Percentiles rank a stretch among this genome's conserved stretches.
Conservation (phyloP, 345 rosid species). For the Rhodamnia rubescens region DNA sequence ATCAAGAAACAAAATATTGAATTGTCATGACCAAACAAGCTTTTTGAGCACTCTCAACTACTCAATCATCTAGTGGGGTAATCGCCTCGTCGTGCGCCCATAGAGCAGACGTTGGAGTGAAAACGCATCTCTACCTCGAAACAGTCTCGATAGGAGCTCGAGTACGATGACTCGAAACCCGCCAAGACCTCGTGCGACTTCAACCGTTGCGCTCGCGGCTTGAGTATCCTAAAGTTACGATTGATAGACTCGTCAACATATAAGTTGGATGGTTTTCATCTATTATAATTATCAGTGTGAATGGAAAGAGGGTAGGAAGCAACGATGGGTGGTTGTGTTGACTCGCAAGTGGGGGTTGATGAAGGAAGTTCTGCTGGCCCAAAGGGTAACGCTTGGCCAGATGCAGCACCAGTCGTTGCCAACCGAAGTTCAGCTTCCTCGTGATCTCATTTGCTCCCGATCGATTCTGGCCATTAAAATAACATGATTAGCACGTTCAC, state of each 20-base stretch:
- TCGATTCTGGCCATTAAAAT: neutral
- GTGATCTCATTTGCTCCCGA: neutral
- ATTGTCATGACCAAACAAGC: neutral
- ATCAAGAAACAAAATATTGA: neutral
- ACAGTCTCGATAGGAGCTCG: neutral
- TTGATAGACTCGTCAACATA: neutral
- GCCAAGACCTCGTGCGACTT: neutral
- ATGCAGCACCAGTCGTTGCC: neutral
- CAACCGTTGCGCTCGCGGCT: neutral
- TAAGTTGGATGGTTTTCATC: too few relatives aligned
- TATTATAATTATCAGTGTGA: too few relatives aligned
- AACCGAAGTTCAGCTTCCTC: neutral
- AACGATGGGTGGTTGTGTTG: neutral
- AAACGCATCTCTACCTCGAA: too few relatives aligned
- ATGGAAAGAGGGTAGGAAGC: neutral
- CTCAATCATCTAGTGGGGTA: fast-evolving
- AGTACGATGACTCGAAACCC: neutral
- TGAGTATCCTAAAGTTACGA: neutral
- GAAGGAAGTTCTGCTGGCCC: neutral
- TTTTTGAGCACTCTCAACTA: neutral
- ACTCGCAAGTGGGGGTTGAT: neutral
- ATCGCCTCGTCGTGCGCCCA: fast-evolving
- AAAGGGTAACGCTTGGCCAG: neutral
- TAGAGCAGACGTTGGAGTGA: neutral
- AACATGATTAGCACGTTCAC: neutral